These are phyloP conservation scores for Metrosideros polymorpha DNA, from an alignment of 441 rosid genomes.

Conservation along the genomic window DNA sequence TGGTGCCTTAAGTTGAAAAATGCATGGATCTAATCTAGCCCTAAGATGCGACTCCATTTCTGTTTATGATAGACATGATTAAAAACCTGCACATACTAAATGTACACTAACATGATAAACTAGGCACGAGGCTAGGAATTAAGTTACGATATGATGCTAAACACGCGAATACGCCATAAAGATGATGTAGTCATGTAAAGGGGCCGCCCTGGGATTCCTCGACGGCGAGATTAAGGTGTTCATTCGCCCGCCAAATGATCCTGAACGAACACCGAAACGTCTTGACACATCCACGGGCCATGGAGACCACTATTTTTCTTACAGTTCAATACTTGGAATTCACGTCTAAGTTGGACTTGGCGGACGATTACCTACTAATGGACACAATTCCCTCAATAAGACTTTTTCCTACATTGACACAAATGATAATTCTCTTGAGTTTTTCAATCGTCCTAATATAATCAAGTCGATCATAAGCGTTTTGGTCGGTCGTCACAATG, in stretches of 20 bases:
- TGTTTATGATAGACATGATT: no score
- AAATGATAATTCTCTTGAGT: no score
- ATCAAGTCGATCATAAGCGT: neutral
- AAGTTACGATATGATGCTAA: neutral
- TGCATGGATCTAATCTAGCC: no score
- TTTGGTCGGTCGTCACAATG: neutral
- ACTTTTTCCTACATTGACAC: no score
- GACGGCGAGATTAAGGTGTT: neutral
- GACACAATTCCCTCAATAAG: no score
- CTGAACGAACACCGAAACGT: neutral
- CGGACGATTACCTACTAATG: no score
- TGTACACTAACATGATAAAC: no score
- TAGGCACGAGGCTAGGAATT: no score
- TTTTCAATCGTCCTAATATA: neutral
- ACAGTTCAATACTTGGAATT: neutral
- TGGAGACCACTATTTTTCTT: neutral
- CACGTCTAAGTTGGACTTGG: neutral
- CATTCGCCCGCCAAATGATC: neutral
- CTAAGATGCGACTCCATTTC: no score
- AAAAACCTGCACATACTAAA: no score
- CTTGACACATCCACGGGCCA: neutral
- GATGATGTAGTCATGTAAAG: neutral
- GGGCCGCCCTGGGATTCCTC: rapidly evolving
- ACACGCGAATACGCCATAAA: neutral
- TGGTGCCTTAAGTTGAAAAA: no score